Percentiles rank a stretch among this genome's conserved stretches.
Evolutionary conservation across 345 rosid species (phyloP).

Genomic region (Eucalyptus sideroxylon): DNA sequence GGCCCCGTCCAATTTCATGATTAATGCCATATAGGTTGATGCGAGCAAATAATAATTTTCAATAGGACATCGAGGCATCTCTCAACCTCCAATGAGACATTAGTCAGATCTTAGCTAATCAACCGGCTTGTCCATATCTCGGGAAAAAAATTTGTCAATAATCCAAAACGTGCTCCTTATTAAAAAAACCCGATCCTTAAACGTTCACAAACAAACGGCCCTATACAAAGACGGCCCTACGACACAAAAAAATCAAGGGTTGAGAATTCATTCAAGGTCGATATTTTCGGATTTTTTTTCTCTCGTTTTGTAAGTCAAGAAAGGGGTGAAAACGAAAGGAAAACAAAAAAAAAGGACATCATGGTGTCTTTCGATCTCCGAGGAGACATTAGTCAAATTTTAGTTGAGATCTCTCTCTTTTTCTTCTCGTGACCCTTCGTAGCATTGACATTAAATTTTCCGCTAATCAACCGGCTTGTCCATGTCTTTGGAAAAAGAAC

Average conservation of each 20-base stretch:
- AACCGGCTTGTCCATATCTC: neutral
- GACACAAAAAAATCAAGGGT: too few species aligned
- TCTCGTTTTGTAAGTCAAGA: too few species aligned
- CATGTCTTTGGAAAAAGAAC: neutral
- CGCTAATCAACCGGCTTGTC: neutral
- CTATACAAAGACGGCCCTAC: accelerated
- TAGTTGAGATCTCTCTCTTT: neutral
- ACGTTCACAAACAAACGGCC: neutral
- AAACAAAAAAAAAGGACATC: neutral
- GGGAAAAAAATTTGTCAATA: neutral
- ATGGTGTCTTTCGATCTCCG: neutral
- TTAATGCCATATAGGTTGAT: neutral
- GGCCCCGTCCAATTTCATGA: neutral
- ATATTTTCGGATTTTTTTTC: too few species aligned
- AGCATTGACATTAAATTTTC: too few species aligned
- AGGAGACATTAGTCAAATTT: neutral
- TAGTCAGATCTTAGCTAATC: neutral
- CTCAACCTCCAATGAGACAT: neutral
- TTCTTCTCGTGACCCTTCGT: neutral
- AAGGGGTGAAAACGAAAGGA: too few species aligned
- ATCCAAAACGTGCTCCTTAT: neutral
- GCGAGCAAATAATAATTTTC: neutral
- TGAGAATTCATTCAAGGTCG: too few species aligned
- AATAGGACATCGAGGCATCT: neutral
- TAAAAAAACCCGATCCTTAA: neutral